phyloP scores from a whole-genome alignment of 306 rosid genomes.

The Castanospermum australe region DNA sequence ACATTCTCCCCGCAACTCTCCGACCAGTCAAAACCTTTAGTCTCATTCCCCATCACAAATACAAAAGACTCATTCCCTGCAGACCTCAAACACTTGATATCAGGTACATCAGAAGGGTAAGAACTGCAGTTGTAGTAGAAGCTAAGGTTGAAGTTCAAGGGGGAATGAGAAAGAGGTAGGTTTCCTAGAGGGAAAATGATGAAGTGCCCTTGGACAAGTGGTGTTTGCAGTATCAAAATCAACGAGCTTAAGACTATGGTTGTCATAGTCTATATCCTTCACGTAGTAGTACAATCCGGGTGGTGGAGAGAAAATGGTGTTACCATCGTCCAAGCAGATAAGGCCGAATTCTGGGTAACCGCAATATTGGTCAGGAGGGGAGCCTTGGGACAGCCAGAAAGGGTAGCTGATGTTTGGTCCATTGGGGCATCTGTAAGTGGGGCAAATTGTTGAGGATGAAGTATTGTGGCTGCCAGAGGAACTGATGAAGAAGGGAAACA shows the following conservation, averaged over 20 bases:
- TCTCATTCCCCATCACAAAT: conserved; percentile 32
- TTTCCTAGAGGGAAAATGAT: conserved; percentile 21
- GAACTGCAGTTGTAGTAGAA: conserved; percentile 38
- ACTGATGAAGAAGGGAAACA: conserved; percentile 2
- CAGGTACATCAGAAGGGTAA: conserved; percentile 23
- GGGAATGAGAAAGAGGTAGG: conserved; percentile 33
- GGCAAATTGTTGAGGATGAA: conserved; percentile 22
- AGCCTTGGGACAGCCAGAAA: conserved; percentile 26
- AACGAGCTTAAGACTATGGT: conserved; percentile 23
- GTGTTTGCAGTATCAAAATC: conserved; percentile 28
- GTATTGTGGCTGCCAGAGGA: neutral
- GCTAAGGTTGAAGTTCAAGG: conserved; percentile 30
- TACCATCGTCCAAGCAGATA: neutral
- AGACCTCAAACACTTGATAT: conserved; percentile 22
- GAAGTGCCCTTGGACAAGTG: conserved; percentile 43
- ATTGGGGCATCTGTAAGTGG: neutral
- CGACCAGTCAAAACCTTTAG: conserved; percentile 28
- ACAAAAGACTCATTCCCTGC: conserved; percentile 32
- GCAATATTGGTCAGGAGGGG: conserved; percentile 30
- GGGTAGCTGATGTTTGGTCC: conserved; percentile 35
- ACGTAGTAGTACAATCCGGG: conserved; percentile 4
- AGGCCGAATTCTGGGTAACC: conserved; percentile 35
- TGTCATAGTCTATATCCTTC: neutral
- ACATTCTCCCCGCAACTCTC: conserved; percentile 19
- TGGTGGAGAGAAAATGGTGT: neutral